These are phyloP conservation scores for Emiliania huxleyi DNA, from an alignment of 78 protist species.

Conservation along the genomic window DNA sequence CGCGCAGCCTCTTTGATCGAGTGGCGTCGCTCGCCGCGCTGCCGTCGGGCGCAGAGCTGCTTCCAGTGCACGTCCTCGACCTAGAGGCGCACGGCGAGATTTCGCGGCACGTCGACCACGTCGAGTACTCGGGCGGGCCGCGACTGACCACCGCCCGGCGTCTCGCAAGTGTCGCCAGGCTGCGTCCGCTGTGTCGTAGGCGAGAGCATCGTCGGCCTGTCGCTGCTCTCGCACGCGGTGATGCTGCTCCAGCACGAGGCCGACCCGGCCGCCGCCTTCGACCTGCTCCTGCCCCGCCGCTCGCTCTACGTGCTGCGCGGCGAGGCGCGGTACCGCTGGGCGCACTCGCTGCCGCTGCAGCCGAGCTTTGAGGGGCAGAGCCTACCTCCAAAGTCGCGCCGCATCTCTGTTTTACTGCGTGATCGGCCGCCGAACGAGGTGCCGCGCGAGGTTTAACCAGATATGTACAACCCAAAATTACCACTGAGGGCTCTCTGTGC, in stretches of 20 bases:
- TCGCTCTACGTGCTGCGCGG: neutral
- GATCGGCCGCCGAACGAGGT: neutral
- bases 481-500: too few species aligned
- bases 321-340: neutral
- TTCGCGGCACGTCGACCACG: neutral
- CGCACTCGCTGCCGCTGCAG: neutral
- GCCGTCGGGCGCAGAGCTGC: neutral
- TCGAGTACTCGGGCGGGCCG: neutral
- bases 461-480: too few species aligned
- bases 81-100: neutral
- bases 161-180: too few species aligned
- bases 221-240: neutral
- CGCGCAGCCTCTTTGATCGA: neutral
- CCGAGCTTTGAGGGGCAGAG: neutral
- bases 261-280: neutral
- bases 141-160: too few species aligned
- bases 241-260: neutral
- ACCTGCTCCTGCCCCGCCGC: neutral
- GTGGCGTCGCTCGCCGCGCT: neutral
- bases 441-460: too few species aligned
- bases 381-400: neutral
- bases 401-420: neutral
- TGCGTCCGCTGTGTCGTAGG: too few species aligned
- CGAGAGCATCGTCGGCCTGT: neutral
- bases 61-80: neutral